Percentiles rank a stretch among this genome's conserved stretches.
Conservation (phyloP, 495 filamentous ascomycete species). For the Lophiotrema nucula region DNA sequence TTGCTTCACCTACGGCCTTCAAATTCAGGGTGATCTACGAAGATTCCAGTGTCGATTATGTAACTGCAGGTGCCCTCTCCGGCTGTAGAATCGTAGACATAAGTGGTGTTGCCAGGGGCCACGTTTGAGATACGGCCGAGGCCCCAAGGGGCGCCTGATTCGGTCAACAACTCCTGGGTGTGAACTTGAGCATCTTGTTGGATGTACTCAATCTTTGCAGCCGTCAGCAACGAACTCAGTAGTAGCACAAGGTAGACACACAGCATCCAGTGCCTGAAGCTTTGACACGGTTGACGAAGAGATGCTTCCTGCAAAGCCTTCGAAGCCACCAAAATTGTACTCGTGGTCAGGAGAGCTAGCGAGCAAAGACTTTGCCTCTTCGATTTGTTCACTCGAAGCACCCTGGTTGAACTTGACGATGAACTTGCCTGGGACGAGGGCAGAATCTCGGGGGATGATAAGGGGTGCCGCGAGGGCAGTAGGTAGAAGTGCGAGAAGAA, state of each 20-base stretch:
- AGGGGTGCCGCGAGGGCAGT: constrained; percentile 32
- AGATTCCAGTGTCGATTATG: constrained; percentile 35
- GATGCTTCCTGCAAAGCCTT: constrained; percentile 28
- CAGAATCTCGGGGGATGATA: constrained; percentile 23
- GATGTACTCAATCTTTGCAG: constrained; percentile 33
- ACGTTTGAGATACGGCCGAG: constrained; percentile 35
- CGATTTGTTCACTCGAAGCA: constrained; percentile 7
- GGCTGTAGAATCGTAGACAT: constrained; percentile 29
- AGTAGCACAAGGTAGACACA: not conserved
- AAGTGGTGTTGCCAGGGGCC: constrained; percentile 21
- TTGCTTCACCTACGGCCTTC: constrained; percentile 30
- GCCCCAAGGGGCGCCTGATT: constrained; percentile 34
- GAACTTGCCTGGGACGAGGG: constrained; percentile 33
- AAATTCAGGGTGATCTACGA: constrained; percentile 31
- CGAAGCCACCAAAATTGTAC: constrained; percentile 33
- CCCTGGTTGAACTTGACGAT: constrained; percentile 35
- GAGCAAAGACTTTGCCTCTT: constrained; percentile 21
- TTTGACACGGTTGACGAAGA: constrained; percentile 9
- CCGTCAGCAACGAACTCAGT: not conserved
- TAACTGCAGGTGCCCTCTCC: constrained; percentile 35
- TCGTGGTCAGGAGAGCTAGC: constrained; percentile 26
- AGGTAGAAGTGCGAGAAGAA: constrained; percentile 29
- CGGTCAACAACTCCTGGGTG: constrained; percentile 13
- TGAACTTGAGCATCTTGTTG: constrained; percentile 30
- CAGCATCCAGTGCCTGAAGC: constrained; percentile 21